Evolutionary conservation across 768 basidiomycete species (phyloP).

Genomic region (Kwoniella shandongensis): DNA sequence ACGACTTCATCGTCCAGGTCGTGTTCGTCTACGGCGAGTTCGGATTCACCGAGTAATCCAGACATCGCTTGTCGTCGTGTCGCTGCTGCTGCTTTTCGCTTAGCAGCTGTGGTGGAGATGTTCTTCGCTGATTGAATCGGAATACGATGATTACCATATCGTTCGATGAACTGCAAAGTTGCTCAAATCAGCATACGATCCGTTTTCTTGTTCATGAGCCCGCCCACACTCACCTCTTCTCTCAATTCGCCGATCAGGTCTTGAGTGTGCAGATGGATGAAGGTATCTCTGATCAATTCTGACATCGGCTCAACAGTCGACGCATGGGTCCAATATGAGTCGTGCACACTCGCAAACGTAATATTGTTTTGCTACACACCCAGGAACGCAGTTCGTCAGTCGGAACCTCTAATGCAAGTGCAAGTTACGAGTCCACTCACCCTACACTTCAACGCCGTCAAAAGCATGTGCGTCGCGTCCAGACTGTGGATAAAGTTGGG

Average conservation of each 20-base stretch:
- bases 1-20: slow-evolving; percentile 4
- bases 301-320: slow-evolving; percentile 84
- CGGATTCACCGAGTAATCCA: slow-evolving; percentile 3
- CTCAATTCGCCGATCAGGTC: slow-evolving; percentile 74
- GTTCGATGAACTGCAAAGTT: slow-evolving; percentile 64
- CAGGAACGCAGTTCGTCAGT: slow-evolving; percentile 10
- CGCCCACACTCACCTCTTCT: slow-evolving; percentile 63
- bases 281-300: slow-evolving; percentile 82
- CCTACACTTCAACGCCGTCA: slow-evolving; percentile 85
- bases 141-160: slow-evolving; percentile 65
- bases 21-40: background rate
- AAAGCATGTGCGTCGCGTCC: slow-evolving; percentile 98
- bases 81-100: slow-evolving; percentile 40
- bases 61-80: slow-evolving; percentile 14
- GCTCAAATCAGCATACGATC: background rate
- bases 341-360: slow-evolving; percentile 93
- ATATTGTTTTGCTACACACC: slow-evolving; percentile 64
- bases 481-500: slow-evolving; percentile 98
- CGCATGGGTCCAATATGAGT: slow-evolving; percentile 99
- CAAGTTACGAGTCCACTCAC: slow-evolving; percentile 47
- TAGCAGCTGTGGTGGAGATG: slow-evolving; percentile 25
- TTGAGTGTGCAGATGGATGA: slow-evolving; percentile 85
- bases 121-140: slow-evolving; percentile 32
- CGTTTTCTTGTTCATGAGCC: background rate
- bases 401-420: background rate